Conservation (phyloP, 2,329 filamentous ascomycete species). For the Pseudopyrenochaeta lycopersici region DNA sequence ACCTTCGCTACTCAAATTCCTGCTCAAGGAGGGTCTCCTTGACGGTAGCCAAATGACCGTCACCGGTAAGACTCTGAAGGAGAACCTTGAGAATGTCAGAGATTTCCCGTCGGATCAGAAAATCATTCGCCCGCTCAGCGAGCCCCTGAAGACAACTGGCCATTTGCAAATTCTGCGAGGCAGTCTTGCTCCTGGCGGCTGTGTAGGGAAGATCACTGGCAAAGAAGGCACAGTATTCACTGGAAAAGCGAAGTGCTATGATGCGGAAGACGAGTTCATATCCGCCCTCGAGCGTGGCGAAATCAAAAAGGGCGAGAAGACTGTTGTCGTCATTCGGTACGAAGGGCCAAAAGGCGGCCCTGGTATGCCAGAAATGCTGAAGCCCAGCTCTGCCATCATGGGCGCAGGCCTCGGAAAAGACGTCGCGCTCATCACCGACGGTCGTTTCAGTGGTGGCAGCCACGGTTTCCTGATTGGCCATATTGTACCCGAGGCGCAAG, state of each 20-base stretch:
- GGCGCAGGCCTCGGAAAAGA: slow-evolving; percentile 76
- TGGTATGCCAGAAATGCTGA: slow-evolving; percentile 80
- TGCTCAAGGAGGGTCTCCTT: slow-evolving; percentile 59
- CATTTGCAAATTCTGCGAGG: slow-evolving; percentile 79
- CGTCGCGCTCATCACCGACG: slow-evolving; percentile 77
- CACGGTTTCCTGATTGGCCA: slow-evolving; percentile 90
- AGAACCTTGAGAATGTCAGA: slow-evolving; percentile 63
- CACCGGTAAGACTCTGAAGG: slow-evolving; percentile 59
- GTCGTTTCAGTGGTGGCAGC: slow-evolving; percentile 80
- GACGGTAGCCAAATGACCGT: slow-evolving; percentile 60
- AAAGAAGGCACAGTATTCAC: slow-evolving; percentile 75
- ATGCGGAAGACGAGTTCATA: slow-evolving; percentile 75
- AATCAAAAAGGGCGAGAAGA: slow-evolving; percentile 79
- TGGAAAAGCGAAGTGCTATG: slow-evolving; percentile 75
- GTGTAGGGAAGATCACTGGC: slow-evolving; percentile 79
- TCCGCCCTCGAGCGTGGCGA: slow-evolving; percentile 71
- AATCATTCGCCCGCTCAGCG: slow-evolving; percentile 73
- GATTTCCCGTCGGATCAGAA: slow-evolving; percentile 74
- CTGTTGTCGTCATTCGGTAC: slow-evolving; percentile 78
- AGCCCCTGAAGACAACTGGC: slow-evolving; percentile 75
- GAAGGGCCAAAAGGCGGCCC: slow-evolving; percentile 77
- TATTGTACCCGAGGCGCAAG: slow-evolving; percentile 86
- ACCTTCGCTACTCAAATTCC: slow-evolving; percentile 59
- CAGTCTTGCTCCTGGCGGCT: slow-evolving; percentile 73
- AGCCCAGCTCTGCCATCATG: slow-evolving; percentile 77